Percentiles rank a stretch among this genome's conserved stretches.
These are phyloP conservation scores for Seminavis robusta DNA, from an alignment of 108 stramenopile genomes.

Conservation along the genomic window DNA sequence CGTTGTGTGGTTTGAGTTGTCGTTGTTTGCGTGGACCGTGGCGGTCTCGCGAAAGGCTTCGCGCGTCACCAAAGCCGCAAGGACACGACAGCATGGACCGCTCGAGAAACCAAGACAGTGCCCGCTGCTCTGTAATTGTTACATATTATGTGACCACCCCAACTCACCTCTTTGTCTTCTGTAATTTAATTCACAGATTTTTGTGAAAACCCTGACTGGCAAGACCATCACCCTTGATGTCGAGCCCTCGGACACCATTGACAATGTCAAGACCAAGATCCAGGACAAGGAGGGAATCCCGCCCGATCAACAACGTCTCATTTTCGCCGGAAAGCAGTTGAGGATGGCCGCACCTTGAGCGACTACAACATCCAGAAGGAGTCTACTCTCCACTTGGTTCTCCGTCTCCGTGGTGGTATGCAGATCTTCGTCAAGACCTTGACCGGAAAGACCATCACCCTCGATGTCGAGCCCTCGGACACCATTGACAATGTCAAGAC, in stretches of 20 bases:
- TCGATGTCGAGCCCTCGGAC: conserved; percentile 96
- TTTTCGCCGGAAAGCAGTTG: conserved; percentile 97
- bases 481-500: conserved; percentile 92
- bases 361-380: conserved; percentile 88
- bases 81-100: too few species aligned
- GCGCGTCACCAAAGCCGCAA: too few species aligned
- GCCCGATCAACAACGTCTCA: conserved; percentile 87
- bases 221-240: conserved; percentile 98
- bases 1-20: too few species aligned
- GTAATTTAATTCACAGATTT: conserved; percentile 83
- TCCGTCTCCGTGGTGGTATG: conserved; percentile 74
- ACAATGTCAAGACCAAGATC: conserved; percentile 97
- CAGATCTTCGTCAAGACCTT: conserved; percentile 90
- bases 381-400: conserved; percentile 81
- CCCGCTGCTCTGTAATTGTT: too few species aligned
- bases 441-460: conserved; percentile 95
- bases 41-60: too few species aligned
- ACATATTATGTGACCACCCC: too few species aligned
- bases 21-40: too few species aligned
- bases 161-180: conserved; percentile 85
- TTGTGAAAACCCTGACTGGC: conserved; percentile 92
- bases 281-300: conserved; percentile 95
- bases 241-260: conserved; percentile 91
- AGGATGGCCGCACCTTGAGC: conserved; percentile 93
- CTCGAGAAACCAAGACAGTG: too few species aligned